These are phyloP conservation scores for Lupinus albus DNA, from an alignment of 306 rosid genomes.

Conservation along the genomic window DNA sequence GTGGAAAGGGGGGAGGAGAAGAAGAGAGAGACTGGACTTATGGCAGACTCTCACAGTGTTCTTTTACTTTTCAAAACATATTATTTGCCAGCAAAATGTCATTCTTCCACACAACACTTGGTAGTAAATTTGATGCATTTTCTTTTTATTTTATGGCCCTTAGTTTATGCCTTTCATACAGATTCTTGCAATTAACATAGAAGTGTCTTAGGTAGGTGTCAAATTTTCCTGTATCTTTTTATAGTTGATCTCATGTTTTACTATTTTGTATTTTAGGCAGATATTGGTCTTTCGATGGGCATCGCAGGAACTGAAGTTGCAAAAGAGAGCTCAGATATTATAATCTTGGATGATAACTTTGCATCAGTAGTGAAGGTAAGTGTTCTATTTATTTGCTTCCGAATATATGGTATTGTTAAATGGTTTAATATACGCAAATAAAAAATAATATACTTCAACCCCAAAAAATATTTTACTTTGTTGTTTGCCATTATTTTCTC, in stretches of 20 bases:
- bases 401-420: slow-evolving; percentile 22
- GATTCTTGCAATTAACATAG: slow-evolving; percentile 29
- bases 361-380: slow-evolving; percentile 93
- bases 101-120: slow-evolving; percentile 1
- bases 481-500: slow-evolving; percentile 27
- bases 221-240: slow-evolving; percentile 29
- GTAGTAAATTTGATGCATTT: slow-evolving; percentile 33
- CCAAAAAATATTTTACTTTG: not conserved
- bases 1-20: not conserved
- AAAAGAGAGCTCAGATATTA: slow-evolving; percentile 96
- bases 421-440: not conserved
- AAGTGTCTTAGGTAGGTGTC: slow-evolving; percentile 8
- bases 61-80: slow-evolving; percentile 13
- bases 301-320: slow-evolving; percentile 99
- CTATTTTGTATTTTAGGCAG: slow-evolving; percentile 81
- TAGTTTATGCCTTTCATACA: slow-evolving; percentile 11
- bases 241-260: slow-evolving; percentile 46
- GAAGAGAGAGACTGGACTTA: slow-evolving; percentile 4
- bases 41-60: slow-evolving; percentile 21
- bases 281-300: slow-evolving; percentile 99
- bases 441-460: not conserved
- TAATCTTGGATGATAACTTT: slow-evolving; percentile 91
- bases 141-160: not conserved
- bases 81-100: not conserved
- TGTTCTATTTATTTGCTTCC: slow-evolving; percentile 28